phyloP scores from a whole-genome alignment of 345 rosid genomes.

The Brassica incana region DNA sequence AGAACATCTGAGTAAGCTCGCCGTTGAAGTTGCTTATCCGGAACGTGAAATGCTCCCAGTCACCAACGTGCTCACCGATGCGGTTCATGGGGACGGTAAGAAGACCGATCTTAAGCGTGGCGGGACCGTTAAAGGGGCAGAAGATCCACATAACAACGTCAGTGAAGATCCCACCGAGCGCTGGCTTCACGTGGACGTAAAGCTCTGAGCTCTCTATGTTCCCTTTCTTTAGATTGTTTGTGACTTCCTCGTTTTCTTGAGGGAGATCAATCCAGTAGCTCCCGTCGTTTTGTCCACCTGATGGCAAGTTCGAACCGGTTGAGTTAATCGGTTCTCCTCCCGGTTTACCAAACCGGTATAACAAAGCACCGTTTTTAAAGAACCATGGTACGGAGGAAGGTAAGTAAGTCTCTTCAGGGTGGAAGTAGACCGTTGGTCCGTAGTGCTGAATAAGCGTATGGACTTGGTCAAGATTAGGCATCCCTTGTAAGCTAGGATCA shows the following conservation, averaged over 20 bases:
- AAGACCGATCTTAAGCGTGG: conserved; percentile 72
- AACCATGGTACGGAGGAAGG: conserved; percentile 93
- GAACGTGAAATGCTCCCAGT: conserved; percentile 91
- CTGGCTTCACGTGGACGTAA: conserved; percentile 86
- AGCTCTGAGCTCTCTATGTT: conserved; percentile 77
- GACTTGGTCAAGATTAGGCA: conserved; percentile 82
- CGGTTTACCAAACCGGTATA: conserved; percentile 45
- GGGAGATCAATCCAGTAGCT: conserved; percentile 89
- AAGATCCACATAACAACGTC: conserved; percentile 93
- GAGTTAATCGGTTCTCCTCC: conserved; percentile 56
- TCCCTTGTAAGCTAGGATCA: conserved; percentile 48
- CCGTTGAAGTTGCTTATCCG: conserved; percentile 75
- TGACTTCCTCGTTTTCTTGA: conserved; percentile 45
- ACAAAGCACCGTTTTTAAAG: conserved; percentile 81
- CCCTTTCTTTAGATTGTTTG: conserved; percentile 51
- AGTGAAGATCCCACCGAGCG: conserved; percentile 77
- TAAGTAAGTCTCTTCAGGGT: conserved; percentile 79
- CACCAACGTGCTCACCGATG: conserved; percentile 80
- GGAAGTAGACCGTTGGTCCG: conserved; percentile 86
- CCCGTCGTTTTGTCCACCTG: conserved; percentile 74
- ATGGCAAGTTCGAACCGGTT: conserved; percentile 64
- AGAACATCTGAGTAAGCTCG: conserved; percentile 65
- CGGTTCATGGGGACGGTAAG: conserved; percentile 64
- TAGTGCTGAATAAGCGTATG: conserved; percentile 72
- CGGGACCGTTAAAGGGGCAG: conserved; percentile 93